Conservation (phyloP, 768 basidiomycete species). For the Boletellus sp. region DNA sequence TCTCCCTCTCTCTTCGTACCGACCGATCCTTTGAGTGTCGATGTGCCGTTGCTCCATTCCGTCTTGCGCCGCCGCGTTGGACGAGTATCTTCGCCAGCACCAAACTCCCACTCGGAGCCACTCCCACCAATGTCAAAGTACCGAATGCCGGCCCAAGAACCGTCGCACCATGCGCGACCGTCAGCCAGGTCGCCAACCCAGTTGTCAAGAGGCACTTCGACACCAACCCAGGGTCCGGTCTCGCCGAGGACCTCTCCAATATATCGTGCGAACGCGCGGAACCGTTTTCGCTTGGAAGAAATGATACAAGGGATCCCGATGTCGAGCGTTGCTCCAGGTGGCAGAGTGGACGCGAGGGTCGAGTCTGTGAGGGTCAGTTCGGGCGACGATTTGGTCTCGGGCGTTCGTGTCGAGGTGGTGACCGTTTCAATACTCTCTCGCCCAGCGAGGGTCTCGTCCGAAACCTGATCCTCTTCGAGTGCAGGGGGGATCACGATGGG, state of each 20-base stretch:
- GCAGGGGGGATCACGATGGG: conserved; percentile 7
- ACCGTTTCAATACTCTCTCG: conserved; percentile 27
- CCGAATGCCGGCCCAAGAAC: conserved; percentile 73
- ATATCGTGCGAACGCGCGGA: conserved; percentile 84
- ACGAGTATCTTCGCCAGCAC: conserved; percentile 39
- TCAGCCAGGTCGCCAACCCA: conserved; percentile 50
- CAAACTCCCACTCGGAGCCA: conserved; percentile 63
- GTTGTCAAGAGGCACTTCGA: conserved; percentile 73
- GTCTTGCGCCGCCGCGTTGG: conserved; percentile 24
- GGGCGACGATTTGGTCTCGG: conserved; percentile 16
- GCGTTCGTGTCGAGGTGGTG: conserved; percentile 19
- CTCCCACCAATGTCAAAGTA: conserved; percentile 74
- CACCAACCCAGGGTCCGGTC: conserved; percentile 83
- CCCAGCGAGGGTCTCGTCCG: conserved; percentile 21
- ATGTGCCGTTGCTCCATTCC: conserved; percentile 27
- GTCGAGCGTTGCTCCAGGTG: conserved; percentile 65
- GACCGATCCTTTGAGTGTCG: conserved; percentile 34
- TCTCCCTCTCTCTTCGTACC: conserved; percentile 56
- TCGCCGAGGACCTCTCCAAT: conserved; percentile 86
- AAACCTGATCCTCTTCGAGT: conserved; percentile 11
- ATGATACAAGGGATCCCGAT: conserved; percentile 92
- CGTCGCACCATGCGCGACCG: conserved; percentile 84
- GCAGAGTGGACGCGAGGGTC: conserved; percentile 22
- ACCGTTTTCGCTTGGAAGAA: conserved; percentile 74
- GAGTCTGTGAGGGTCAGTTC: conserved; percentile 21